Percentiles rank a stretch among this genome's conserved stretches.
These are phyloP conservation scores for Leucaena leucocephala DNA, from an alignment of 306 rosid genomes.

Conservation along the genomic window DNA sequence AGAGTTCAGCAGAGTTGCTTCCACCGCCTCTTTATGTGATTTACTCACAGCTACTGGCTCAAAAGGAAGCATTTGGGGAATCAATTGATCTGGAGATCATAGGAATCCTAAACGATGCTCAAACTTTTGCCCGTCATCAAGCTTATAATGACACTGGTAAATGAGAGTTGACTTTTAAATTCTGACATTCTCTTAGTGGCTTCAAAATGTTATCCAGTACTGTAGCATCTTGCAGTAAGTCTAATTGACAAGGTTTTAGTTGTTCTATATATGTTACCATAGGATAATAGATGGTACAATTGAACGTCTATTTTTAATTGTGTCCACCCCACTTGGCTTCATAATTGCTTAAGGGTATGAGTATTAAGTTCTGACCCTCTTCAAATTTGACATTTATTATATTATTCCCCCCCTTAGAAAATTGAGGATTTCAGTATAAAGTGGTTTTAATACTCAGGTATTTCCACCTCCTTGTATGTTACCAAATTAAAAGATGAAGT, in stretches of 20 bases:
- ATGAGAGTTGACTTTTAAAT: constrained; percentile 22
- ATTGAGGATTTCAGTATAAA: constrained; percentile 15
- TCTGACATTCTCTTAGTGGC: constrained; percentile 1
- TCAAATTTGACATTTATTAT: not conserved
- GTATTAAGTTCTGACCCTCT: constrained; percentile 7
- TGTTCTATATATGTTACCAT: not conserved
- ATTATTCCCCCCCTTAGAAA: not conserved
- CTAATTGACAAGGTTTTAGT: constrained; percentile 5
- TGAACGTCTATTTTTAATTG: not conserved
- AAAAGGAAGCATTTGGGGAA: constrained; percentile 81
- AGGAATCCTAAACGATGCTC: constrained; percentile 82
- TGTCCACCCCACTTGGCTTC: not conserved
- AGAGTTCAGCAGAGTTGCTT: constrained; percentile 76
- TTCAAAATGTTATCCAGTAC: constrained; percentile 6
- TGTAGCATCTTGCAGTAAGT: constrained; percentile 9
- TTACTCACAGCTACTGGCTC: constrained; percentile 77
- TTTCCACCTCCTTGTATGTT: constrained; percentile 48
- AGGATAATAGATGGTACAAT: not conserved
- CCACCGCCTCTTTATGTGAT: constrained; percentile 76
- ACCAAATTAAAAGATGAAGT: constrained; percentile 62
- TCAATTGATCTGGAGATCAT: constrained; percentile 70
- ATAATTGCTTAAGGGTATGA: not conserved
- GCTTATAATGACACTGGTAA: constrained; percentile 70
- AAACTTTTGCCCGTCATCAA: constrained; percentile 62
- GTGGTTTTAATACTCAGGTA: constrained; percentile 48